Evolutionary conservation across 257 asterid genomes (phyloP).

Genomic region (Nicotiana benthamiana): DNA sequence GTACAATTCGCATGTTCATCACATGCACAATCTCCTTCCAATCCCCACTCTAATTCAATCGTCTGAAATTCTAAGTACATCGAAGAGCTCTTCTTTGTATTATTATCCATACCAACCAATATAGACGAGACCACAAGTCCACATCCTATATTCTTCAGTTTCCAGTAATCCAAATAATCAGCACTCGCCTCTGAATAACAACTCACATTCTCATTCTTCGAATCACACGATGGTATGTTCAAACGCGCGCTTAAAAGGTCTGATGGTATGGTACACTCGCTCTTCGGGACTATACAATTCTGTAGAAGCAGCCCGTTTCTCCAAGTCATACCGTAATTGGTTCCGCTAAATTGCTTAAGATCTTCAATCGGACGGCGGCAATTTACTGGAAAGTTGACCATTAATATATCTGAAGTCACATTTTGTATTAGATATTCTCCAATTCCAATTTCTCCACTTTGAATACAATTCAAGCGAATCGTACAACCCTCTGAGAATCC

Average conservation of each 20-base stretch:
- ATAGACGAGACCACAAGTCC: constrained; percentile 41
- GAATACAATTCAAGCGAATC: constrained; percentile 40
- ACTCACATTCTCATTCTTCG: constrained; percentile 6
- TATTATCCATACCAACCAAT: neutral
- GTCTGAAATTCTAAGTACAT: constrained; percentile 43
- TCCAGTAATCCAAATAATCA: constrained; percentile 27
- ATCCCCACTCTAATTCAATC: constrained; percentile 84
- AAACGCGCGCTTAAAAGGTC: constrained; percentile 8
- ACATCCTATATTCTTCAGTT: constrained; percentile 25
- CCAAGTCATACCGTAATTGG: constrained; percentile 44
- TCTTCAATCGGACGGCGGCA: constrained; percentile 51
- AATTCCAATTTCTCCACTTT: constrained; percentile 21
- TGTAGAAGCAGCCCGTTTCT: constrained; percentile 51
- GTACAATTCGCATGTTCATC: constrained; percentile 32
- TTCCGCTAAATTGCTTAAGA: constrained; percentile 21
- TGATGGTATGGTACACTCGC: constrained; percentile 9
- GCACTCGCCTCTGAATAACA: constrained; percentile 33
- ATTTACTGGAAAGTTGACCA: constrained; percentile 32
- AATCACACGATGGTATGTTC: constrained; percentile 18
- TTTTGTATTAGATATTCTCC: constrained; percentile 36
- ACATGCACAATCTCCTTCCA: constrained; percentile 47
- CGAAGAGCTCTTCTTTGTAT: constrained; percentile 8
- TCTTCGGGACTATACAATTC: constrained; percentile 40
- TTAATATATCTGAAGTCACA: constrained; percentile 40
- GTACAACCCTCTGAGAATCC: constrained; percentile 49